These are phyloP conservation scores for Lactifluus subvellereus DNA, from an alignment of 768 basidiomycete species.

Conservation along the genomic window DNA sequence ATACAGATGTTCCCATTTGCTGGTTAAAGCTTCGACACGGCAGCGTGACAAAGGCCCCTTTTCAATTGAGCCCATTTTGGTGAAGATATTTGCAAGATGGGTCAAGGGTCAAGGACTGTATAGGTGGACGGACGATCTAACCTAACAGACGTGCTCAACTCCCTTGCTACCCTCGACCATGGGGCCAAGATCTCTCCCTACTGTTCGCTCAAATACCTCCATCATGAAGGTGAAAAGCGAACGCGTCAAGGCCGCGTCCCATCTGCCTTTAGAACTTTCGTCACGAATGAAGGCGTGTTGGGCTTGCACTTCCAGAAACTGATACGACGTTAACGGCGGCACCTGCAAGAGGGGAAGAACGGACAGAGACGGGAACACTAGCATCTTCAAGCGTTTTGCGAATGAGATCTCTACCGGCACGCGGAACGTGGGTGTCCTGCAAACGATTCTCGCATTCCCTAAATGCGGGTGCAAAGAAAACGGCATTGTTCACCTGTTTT, in stretches of 20 bases:
- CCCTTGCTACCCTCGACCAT: conserved; percentile 39
- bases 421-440: conserved; percentile 90
- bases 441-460: not conserved
- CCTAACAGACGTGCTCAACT: conserved; percentile 69
- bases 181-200: conserved; percentile 81
- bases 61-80: too few species aligned
- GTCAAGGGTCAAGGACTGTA: too few species aligned
- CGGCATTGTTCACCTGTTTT: conserved; percentile 58
- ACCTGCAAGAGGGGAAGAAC: conserved; percentile 27
- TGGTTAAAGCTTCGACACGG: too few species aligned
- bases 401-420: conserved; percentile 80
- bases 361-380: conserved; percentile 61
- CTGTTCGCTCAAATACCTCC: conserved; percentile 88
- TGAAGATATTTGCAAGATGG: too few species aligned
- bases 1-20: too few species aligned
- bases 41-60: too few species aligned
- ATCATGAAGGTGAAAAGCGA: conserved; percentile 82
- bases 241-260: conserved; percentile 88
- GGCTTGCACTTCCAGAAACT: conserved; percentile 95
- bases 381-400: conserved; percentile 79
- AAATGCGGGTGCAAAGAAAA: not conserved
- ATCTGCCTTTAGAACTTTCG: conserved; percentile 86
- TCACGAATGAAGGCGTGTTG: conserved; percentile 97
- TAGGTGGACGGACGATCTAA: conserved; percentile 26
- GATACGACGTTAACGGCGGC: conserved; percentile 8